Percentiles rank a stretch among this genome's conserved stretches.
These are phyloP conservation scores for Sarcodon aspratus DNA, from an alignment of 768 basidiomycete genomes.

Conservation along the genomic window DNA sequence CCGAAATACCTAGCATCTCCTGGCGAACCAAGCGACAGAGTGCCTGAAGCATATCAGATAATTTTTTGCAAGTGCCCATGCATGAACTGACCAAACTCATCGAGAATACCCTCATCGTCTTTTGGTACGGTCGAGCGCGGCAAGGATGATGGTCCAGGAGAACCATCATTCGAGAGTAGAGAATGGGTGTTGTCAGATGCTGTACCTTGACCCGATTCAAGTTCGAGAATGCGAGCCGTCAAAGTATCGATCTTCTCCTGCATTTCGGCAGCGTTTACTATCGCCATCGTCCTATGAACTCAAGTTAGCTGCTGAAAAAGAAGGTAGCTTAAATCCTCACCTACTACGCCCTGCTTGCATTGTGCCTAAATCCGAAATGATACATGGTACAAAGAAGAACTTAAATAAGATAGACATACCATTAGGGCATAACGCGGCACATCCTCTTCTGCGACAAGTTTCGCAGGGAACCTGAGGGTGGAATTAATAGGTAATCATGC, in stretches of 20 bases:
- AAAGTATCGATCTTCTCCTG: background rate
- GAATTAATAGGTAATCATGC: background rate
- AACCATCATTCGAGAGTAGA: no score
- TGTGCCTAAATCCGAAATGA: no score
- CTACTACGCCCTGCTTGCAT: no score
- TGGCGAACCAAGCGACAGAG: background rate
- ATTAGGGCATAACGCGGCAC: constrained; percentile 67
- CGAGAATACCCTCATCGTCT: background rate
- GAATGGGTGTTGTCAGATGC: no score
- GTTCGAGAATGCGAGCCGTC: background rate
- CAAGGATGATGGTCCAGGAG: no score
- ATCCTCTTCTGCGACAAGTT: constrained; percentile 67
- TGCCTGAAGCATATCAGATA: background rate
- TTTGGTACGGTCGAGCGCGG: no score
- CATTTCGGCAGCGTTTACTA: background rate
- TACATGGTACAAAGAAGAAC: background rate
- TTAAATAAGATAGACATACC: constrained; percentile 25
- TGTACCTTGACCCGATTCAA: background rate
- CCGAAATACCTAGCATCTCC: background rate
- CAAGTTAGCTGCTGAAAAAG: no score
- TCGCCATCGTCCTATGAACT: background rate
- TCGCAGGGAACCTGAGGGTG: constrained; percentile 56
- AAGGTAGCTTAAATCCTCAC: no score
- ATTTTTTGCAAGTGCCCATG: background rate
- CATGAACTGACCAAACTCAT: background rate